Conservation (phyloP, 441 rosid species). For the Adansonia madagascariensis region DNA sequence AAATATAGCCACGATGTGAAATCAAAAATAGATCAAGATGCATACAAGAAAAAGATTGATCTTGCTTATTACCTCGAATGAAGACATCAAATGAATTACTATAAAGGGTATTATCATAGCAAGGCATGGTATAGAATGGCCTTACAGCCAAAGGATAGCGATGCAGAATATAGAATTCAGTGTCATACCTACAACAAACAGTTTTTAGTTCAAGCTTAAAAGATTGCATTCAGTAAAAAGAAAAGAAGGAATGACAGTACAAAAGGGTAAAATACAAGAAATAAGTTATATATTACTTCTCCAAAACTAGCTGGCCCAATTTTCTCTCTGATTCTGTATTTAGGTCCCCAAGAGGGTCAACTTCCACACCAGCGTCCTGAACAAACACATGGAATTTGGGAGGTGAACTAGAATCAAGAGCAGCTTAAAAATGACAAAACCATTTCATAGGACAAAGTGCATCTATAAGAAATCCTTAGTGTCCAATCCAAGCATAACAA, state of each 20-base stretch:
- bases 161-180: slow-evolving; percentile 83
- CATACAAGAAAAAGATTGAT: not conserved
- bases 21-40: not conserved
- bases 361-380: slow-evolving; percentile 83
- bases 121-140: slow-evolving; percentile 96
- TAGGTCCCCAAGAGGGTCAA: slow-evolving; percentile 89
- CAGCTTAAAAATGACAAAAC: not conserved
- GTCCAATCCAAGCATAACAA: slow-evolving; percentile 4
- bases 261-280: not conserved
- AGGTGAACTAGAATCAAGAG: not conserved
- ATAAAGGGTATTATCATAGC: slow-evolving; percentile 67
- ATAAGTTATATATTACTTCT: slow-evolving; percentile 53
- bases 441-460: slow-evolving; percentile 17
- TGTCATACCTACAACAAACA: slow-evolving; percentile 59
- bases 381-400: slow-evolving; percentile 23
- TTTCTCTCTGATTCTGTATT: slow-evolving; percentile 87
- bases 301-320: slow-evolving; percentile 80
- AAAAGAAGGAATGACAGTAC: not conserved
- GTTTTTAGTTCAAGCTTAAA: not conserved
- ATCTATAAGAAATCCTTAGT: not conserved
- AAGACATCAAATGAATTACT: slow-evolving; percentile 96
- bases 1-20: slow-evolving; percentile 18
- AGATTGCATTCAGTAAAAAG: not conserved
- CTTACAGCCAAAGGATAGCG: slow-evolving; percentile 80
- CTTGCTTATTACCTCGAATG: slow-evolving; percentile 61